A percentile compares a stretch with the other conserved stretches of the same genome.
Conservation (phyloP, 768 basidiomycete species). For the Termitomyces sp. region DNA sequence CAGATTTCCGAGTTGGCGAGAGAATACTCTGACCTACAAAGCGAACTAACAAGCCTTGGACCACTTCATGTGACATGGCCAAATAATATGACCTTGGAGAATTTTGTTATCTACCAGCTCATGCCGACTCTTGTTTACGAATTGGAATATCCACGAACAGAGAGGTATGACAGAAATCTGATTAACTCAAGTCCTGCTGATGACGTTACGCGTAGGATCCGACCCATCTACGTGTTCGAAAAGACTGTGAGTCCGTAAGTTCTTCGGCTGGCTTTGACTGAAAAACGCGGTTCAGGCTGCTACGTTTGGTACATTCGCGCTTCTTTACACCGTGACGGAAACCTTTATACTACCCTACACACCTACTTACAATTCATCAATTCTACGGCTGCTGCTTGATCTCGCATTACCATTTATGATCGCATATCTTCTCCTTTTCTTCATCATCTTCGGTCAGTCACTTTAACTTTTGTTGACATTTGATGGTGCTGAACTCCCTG, state of each 20-base stretch:
- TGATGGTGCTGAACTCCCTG: neutral
- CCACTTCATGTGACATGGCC: conserved; percentile 74
- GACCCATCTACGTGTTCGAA: conserved; percentile 81
- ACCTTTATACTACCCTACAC: conserved; percentile 88
- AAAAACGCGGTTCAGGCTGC: conserved; percentile 59
- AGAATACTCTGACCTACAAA: conserved; percentile 72
- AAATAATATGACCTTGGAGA: conserved; percentile 74
- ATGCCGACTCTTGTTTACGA: conserved; percentile 95
- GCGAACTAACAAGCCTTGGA: conserved; percentile 74
- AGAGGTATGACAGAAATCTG: conserved; percentile 44
- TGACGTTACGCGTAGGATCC: conserved; percentile 40
- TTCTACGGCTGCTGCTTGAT: conserved; percentile 76
- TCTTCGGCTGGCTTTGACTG: conserved; percentile 20
- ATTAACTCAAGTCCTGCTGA: neutral
- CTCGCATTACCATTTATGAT: conserved; percentile 93
- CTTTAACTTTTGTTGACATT: neutral
- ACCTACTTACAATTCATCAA: conserved; percentile 65
- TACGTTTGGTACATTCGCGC: conserved; percentile 92
- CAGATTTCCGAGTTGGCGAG: conserved; percentile 66
- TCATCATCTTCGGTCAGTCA: conserved; percentile 73
- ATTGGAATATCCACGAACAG: conserved; percentile 91
- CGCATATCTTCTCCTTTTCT: conserved; percentile 83
- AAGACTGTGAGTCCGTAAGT: conserved; percentile 48
- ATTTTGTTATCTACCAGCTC: conserved; percentile 83
- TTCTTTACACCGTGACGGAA: conserved; percentile 93